Percentiles rank a stretch among this genome's conserved stretches.
Conservation (phyloP, 495 filamentous ascomycete genomes). For the Staphylotrichum longicolle region DNA sequence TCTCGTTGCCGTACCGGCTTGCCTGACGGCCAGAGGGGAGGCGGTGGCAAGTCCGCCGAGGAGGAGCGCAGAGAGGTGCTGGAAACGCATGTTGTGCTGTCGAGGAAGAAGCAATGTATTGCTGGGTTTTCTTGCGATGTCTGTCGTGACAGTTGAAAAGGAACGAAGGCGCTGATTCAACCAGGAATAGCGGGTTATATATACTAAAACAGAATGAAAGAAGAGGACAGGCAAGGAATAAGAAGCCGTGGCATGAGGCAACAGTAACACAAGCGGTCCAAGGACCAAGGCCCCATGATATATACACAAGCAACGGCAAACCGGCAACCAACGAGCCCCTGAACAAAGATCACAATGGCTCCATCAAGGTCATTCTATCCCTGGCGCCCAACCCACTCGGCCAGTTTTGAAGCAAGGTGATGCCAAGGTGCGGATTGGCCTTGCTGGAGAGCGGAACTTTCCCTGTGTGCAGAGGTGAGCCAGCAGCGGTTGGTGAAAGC, state of each 20-base stretch:
- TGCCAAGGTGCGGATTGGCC: conserved; percentile 15
- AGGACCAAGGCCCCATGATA: not conserved
- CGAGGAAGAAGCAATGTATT: too few species aligned
- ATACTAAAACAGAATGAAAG: not conserved
- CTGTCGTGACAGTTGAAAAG: not conserved
- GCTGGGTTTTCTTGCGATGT: not conserved
- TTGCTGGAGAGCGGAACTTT: too few species aligned
- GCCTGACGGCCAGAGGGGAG: conserved; percentile 2
- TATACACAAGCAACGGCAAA: not conserved
- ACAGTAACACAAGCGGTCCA: not conserved
- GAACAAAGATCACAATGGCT: not conserved
- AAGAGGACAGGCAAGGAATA: conserved; percentile 3
- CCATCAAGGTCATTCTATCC: not conserved
- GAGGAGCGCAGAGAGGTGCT: conserved; percentile 16
- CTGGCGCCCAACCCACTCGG: not conserved
- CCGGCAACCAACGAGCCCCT: not conserved
- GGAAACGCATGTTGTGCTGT: conserved; percentile 17
- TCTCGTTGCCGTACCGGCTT: not conserved
- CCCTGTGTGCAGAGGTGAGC: not conserved
- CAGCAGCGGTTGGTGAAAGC: not conserved
- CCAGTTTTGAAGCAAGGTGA: conserved; percentile 9
- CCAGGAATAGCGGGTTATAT: not conserved
- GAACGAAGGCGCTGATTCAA: not conserved
- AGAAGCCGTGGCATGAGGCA: not conserved
- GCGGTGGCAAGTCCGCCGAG: conserved; percentile 13